phyloP scores from a whole-genome alignment of 139 green algal species.

The Haematococcus lacustris region DNA sequence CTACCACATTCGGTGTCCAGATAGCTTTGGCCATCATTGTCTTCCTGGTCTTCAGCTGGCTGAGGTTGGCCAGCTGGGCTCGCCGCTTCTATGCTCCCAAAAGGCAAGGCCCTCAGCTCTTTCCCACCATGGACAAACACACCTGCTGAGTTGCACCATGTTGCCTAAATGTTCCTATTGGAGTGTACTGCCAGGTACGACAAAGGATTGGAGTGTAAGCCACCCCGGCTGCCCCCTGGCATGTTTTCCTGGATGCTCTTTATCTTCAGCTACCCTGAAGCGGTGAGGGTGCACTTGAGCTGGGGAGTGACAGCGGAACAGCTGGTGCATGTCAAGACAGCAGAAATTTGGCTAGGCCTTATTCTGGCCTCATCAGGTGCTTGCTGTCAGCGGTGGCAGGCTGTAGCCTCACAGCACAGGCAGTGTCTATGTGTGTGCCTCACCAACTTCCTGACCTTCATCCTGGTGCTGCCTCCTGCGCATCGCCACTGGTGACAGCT shows the following conservation, averaged over 20 bases:
- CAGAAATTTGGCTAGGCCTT: too few species aligned
- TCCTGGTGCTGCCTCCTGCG: too few species aligned
- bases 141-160: neutral
- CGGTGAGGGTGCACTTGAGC: neutral
- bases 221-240: neutral
- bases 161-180: neutral
- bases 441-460: too few species aligned
- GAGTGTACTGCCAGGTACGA: neutral
- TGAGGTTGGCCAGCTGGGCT: neutral
- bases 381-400: too few species aligned
- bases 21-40: neutral
- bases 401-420: too few species aligned
- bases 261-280: neutral
- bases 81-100: neutral
- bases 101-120: neutral
- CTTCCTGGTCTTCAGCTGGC: conserved; percentile 4
- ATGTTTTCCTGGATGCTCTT: neutral
- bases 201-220: neutral
- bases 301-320: too few species aligned
- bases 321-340: too few species aligned
- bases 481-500: too few species aligned
- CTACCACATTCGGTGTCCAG: neutral
- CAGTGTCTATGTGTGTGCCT: too few species aligned
- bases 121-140: neutral
- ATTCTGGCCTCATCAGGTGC: too few species aligned